phyloP scores from a whole-genome alignment of 495 filamentous ascomycete genomes.

The Aspergillus mulundensis region DNA sequence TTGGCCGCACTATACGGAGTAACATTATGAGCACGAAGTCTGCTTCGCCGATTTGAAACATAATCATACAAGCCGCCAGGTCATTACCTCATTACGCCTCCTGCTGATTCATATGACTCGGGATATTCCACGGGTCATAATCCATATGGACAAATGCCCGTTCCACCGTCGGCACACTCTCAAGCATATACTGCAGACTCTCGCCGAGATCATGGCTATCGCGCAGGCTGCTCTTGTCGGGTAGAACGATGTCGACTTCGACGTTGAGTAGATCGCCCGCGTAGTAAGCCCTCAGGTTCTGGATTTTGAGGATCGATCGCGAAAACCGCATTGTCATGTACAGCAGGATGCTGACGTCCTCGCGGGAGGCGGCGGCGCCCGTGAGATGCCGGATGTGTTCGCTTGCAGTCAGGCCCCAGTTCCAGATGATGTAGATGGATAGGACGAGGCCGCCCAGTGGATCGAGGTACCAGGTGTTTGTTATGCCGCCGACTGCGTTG shows the following conservation, averaged over 20 bases:
- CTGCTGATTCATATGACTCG: constrained; percentile 75
- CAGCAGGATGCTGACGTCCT: constrained; percentile 78
- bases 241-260: constrained; percentile 78
- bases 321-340: constrained; percentile 96
- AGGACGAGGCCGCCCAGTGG: constrained; percentile 78
- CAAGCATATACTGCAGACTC: constrained; percentile 83
- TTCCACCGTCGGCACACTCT: constrained; percentile 75
- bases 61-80: background rate
- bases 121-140: constrained; percentile 76
- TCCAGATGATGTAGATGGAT: constrained; percentile 76
- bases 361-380: constrained; percentile 73
- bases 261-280: constrained; percentile 86
- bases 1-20: too few relatives aligned
- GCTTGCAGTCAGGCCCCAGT: constrained; percentile 72
- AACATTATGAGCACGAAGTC: background rate
- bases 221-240: constrained; percentile 69
- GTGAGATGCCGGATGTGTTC: constrained; percentile 82
- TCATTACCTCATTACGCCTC: constrained; percentile 7
- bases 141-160: constrained; percentile 75
- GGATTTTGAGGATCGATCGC: constrained; percentile 81
- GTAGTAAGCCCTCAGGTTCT: constrained; percentile 84
- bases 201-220: constrained; percentile 90
- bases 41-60: too few relatives aligned
- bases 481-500: constrained; percentile 64
- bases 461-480: constrained; percentile 80